Percentiles rank a stretch among this genome's conserved stretches.
Evolutionary conservation across 2,329 filamentous ascomycete species (phyloP).

Genomic region (Fusarium hostae): DNA sequence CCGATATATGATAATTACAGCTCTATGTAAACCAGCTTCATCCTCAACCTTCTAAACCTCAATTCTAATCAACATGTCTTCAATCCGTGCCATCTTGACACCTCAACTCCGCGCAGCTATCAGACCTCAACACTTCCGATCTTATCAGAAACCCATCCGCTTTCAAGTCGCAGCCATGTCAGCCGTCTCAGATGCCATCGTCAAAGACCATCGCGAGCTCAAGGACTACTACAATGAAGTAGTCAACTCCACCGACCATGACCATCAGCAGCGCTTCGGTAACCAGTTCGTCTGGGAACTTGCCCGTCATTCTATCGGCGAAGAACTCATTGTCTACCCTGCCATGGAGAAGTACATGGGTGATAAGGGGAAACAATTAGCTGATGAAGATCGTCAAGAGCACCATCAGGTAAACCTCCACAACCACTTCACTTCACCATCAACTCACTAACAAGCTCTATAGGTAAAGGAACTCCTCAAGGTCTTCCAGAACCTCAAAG

Average conservation of each 20-base stretch:
- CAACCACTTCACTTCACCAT: no score
- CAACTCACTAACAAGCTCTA: background rate
- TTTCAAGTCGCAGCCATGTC: constrained; percentile 10
- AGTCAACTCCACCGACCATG: constrained; percentile 48
- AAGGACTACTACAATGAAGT: constrained; percentile 56
- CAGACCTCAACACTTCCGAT: background rate
- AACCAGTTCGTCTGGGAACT: constrained; percentile 63
- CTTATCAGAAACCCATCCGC: background rate
- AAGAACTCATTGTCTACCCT: constrained; percentile 65
- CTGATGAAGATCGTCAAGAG: constrained; percentile 59
- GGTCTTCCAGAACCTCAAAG: constrained; percentile 58
- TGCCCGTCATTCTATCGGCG: constrained; percentile 59
- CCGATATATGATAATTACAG: no score
- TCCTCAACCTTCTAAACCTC: background rate
- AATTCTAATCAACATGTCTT: background rate
- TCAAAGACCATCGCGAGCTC: constrained; percentile 47
- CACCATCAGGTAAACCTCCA: constrained; percentile 54
- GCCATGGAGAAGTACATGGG: constrained; percentile 61
- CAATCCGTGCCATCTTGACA: background rate
- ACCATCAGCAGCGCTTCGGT: constrained; percentile 54
- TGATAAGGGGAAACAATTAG: constrained; percentile 54
- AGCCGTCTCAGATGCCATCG: constrained; percentile 39
- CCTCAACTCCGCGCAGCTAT: background rate
- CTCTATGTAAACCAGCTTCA: no score
- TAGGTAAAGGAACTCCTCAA: constrained; percentile 64